phyloP scores from a whole-genome alignment of 2,329 filamentous ascomycete genomes.

The Trichoderma polysporum region DNA sequence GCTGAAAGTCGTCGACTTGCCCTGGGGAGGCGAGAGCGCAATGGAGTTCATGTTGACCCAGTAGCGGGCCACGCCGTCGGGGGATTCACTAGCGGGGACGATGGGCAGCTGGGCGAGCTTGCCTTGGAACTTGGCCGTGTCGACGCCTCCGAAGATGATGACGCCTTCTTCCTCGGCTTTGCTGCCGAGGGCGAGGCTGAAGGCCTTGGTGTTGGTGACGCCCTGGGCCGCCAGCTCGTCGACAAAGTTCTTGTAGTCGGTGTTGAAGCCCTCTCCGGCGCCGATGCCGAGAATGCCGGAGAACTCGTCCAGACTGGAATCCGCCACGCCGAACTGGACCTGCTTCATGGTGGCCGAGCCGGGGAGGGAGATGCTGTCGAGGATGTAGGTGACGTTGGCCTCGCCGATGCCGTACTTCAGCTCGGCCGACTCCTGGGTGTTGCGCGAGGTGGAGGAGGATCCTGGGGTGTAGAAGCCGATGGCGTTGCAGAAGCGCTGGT shows the following conservation, averaged over 20 bases:
- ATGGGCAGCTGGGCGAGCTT: constrained; percentile 61
- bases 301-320: constrained; percentile 46
- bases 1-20: constrained; percentile 31
- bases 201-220: constrained; percentile 60
- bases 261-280: constrained; percentile 53
- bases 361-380: constrained; percentile 46
- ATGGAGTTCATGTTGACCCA: constrained; percentile 52
- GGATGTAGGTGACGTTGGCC: constrained; percentile 51
- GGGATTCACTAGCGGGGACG: constrained; percentile 53
- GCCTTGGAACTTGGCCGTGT: constrained; percentile 63
- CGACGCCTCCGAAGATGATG: constrained; percentile 67
- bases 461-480: constrained; percentile 46
- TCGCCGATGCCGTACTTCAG: constrained; percentile 53
- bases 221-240: constrained; percentile 52
- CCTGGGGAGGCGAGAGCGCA: constrained; percentile 39
- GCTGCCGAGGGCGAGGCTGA: constrained; percentile 65
- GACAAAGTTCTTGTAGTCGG: constrained; percentile 51
- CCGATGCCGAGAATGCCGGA: constrained; percentile 73
- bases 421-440: constrained; percentile 38
- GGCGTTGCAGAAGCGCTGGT: constrained; percentile 46
- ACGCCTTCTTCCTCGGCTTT: constrained; percentile 59
- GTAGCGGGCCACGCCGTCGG: constrained; percentile 54
- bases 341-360: constrained; percentile 40
- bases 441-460: constrained; percentile 41
- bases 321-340: constrained; percentile 68